Evolutionary conservation across 108 stramenopile genomes (phyloP), one percentile per base, ranked within the genome.

Genomic region (Cyclotella kingstonii): DNA sequence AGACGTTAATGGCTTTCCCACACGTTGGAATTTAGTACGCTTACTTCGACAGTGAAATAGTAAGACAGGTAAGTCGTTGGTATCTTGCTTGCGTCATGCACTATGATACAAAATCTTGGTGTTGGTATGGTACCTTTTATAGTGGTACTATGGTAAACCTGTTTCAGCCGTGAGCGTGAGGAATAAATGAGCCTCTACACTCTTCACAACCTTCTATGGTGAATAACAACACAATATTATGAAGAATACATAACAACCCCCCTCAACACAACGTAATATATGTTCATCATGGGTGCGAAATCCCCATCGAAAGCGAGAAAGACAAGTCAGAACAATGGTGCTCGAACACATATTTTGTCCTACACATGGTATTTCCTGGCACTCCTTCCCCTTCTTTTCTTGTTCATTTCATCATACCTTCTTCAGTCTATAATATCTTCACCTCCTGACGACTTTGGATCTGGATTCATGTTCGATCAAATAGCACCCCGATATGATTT

Each of bases 381-480:
- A 26, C 18, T 63, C 15, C 25, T 63, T 7, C 70, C 70, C 0
- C 5, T 71, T 12, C 46, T 49, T 8, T 10, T 72, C 48, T 23
- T 72, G 5, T 39, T 72, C 55, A 30, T 58, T 28, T 48, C 56
- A 23, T 67, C 66, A 15, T 61, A 63, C 54, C 34, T 72, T 15
- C 68, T 70, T 21, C 47, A 59, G 33, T 46, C 61, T 14, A 62
- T 56, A 29, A 61, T 72, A 30, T 39, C 71, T 11, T 42, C 74
- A 29, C 84, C 84, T 9, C 68, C 79, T 19, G 30, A 70, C 10
- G 79, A 81, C 55, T 70, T 79, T 45, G 90, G 90, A 21, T 74
- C 78, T 4, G 90, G 90, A 11, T 60, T 60, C 21, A 96, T 96
- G 95, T 96, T 96, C 65, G 93, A 96, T 77, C 25, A 56, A 19